Percentiles rank a stretch among this genome's conserved stretches.
These are phyloP conservation scores for Ceratorhiza oryzae-sativae DNA, from an alignment of 1,284 basidiomycete species.

Conservation along the genomic window DNA sequence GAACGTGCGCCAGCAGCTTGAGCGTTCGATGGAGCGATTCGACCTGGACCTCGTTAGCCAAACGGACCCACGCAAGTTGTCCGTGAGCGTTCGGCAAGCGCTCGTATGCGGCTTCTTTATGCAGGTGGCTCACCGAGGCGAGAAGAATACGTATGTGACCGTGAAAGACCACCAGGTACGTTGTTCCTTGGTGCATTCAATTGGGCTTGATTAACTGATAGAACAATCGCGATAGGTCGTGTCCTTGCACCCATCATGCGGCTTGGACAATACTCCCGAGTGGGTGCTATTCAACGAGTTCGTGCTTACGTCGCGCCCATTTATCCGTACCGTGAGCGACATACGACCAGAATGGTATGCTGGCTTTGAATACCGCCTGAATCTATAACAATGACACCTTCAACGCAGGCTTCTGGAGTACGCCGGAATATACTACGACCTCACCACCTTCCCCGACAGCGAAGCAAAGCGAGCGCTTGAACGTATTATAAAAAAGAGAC, in stretches of 20 bases:
- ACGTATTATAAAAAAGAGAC: slow-evolving; percentile 56
- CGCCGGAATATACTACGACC: slow-evolving; percentile 81
- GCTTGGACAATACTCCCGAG: slow-evolving; percentile 91
- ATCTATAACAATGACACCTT: too few relatives aligned
- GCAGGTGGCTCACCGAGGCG: slow-evolving; percentile 97
- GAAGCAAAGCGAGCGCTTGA: slow-evolving; percentile 75
- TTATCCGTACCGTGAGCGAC: slow-evolving; percentile 92
- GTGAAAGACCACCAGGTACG: slow-evolving; percentile 91
- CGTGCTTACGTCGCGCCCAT: slow-evolving; percentile 88
- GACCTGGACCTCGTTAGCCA: slow-evolving; percentile 85
- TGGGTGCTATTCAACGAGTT: slow-evolving; percentile 99
- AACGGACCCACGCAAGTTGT: slow-evolving; percentile 79
- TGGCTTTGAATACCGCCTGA: too few relatives aligned
- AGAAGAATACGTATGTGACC: slow-evolving; percentile 81
- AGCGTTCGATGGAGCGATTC: slow-evolving; percentile 92
- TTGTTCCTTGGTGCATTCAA: slow-evolving; percentile 4
- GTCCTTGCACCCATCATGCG: slow-evolving; percentile 92
- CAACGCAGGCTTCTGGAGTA: slow-evolving; percentile 78
- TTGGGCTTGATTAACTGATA: background rate
- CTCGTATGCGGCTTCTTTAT: slow-evolving; percentile 97
- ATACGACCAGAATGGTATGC: slow-evolving; percentile 92
- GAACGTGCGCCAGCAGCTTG: slow-evolving; percentile 90
- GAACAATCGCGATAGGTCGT: slow-evolving; percentile 65
- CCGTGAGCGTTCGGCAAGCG: slow-evolving; percentile 80
- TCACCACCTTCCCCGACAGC: slow-evolving; percentile 67